These are phyloP conservation scores for Cutaneotrichosporon cutaneum DNA, from an alignment of 1,284 basidiomycete genomes.

Conservation along the genomic window DNA sequence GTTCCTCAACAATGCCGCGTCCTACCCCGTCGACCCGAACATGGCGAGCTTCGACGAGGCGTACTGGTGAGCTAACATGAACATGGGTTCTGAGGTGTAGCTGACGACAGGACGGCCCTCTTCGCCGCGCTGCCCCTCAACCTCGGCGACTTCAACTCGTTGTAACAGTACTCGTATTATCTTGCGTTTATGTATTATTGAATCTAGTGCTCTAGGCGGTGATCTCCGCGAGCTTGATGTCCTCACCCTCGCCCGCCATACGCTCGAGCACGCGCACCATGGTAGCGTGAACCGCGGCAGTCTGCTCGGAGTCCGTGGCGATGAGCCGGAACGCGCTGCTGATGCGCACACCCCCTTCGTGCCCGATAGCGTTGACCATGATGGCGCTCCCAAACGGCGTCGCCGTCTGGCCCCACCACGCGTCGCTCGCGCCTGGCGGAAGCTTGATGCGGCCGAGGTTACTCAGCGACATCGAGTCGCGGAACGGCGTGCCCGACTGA, in stretches of 20 bases:
- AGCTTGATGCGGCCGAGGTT: conserved; percentile 38
- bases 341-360: conserved; percentile 36
- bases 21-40: background rate
- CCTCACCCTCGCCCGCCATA: conserved; percentile 13
- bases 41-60: conserved; percentile 5
- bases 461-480: conserved; percentile 30
- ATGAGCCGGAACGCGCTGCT: conserved; percentile 32
- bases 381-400: conserved; percentile 29
- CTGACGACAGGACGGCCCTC: background rate
- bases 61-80: background rate
- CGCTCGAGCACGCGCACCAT: conserved; percentile 16
- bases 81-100: background rate
- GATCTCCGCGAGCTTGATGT: conserved; percentile 15
- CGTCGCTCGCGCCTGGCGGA: conserved; percentile 31
- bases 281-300: conserved; percentile 5
- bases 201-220: conserved; percentile 8
- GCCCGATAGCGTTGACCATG: conserved; percentile 32
- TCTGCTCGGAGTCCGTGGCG: conserved; percentile 17
- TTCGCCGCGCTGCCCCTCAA: background rate
- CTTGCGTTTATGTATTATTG: background rate
- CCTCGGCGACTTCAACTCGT: background rate
- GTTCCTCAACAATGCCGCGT: background rate
- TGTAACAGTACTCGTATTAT: background rate
- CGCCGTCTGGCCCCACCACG: conserved; percentile 37
- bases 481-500: conserved; percentile 17